These are phyloP conservation scores for Saccharomyces hybrid DNA, from an alignment of 1,139 yeast genomes.

Conservation along the genomic window DNA sequence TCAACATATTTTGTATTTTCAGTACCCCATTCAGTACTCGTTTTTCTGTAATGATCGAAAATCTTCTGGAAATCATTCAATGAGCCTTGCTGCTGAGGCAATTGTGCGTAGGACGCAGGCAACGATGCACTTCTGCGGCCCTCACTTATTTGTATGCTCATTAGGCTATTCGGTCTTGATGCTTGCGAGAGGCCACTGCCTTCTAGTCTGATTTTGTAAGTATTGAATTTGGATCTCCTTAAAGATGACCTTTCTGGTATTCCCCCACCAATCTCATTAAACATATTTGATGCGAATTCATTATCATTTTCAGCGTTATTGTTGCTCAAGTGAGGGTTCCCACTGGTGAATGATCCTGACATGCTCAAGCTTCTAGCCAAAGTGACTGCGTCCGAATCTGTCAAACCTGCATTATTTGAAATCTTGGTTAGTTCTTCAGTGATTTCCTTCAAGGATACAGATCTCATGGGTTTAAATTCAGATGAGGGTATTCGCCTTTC, in stretches of 20 bases:
- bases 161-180: not conserved
- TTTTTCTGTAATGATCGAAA: slow-evolving; percentile 25
- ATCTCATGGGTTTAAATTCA: not conserved
- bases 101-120: not conserved
- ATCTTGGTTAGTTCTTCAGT: slow-evolving; percentile 60
- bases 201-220: slow-evolving; percentile 20
- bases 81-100: slow-evolving; percentile 4
- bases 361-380: slow-evolving; percentile 55
- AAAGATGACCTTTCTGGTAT: slow-evolving; percentile 21
- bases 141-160: not conserved
- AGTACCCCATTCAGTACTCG: slow-evolving; percentile 11
- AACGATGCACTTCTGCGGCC: slow-evolving; percentile 1
- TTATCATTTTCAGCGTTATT: slow-evolving; percentile 6
- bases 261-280: not conserved
- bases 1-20: slow-evolving; percentile 8
- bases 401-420: slow-evolving; percentile 65
- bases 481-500: not conserved
- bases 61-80: slow-evolving; percentile 22
- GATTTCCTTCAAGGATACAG: slow-evolving; percentile 50
- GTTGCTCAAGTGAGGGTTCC: slow-evolving; percentile 3
- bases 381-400: slow-evolving; percentile 66
- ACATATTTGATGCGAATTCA: slow-evolving; percentile 1
- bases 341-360: slow-evolving; percentile 20
- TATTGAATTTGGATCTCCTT: slow-evolving; percentile 29
- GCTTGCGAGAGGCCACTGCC: not conserved